Percentiles rank a stretch among this genome's conserved stretches.
Evolutionary conservation across 192 early-diverging fungal genomes (phyloP).

Genomic region (Chytriomyces sp.): DNA sequence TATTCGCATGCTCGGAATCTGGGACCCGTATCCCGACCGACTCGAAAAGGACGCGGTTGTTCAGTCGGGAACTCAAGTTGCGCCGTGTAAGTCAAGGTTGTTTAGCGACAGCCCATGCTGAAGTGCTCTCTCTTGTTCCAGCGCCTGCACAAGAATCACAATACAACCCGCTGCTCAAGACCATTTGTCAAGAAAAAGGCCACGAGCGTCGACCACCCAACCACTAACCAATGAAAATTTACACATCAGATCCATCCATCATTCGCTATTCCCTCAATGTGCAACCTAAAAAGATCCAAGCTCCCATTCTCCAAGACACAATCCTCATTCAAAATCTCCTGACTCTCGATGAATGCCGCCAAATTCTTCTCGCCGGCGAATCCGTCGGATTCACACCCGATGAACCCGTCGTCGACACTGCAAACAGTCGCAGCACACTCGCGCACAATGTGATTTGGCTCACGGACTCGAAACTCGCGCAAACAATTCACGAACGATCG

Average conservation of each 20-base stretch:
- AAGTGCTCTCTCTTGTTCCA: background rate
- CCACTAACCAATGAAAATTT: conserved; percentile 62
- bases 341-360: conserved; percentile 56
- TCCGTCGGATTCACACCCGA: conserved; percentile 69
- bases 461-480: conserved; percentile 60
- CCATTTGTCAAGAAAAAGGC: conserved; percentile 60
- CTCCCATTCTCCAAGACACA: conserved; percentile 62
- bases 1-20: conserved; percentile 39
- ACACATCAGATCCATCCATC: conserved; percentile 59
- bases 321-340: conserved; percentile 65
- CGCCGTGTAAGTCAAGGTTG: no score
- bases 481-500: conserved; percentile 55
- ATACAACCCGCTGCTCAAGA: conserved; percentile 44
- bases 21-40: conserved; percentile 46
- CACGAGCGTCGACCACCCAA: conserved; percentile 65
- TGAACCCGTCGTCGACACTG: conserved; percentile 58
- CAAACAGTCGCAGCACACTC: conserved; percentile 56
- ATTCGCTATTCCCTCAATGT: conserved; percentile 44
- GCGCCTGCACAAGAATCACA: background rate
- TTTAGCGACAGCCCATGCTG: no score
- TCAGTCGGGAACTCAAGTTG: conserved; percentile 12
- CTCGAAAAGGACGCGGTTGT: conserved; percentile 37
- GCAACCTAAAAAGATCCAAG: conserved; percentile 44
- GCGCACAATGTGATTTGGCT: conserved; percentile 77
- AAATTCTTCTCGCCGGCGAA: conserved; percentile 62